Base-by-base conservation (phyloP, 2,329 filamentous ascomycete species). In the Pseudogymnoascus sp. region DNA sequence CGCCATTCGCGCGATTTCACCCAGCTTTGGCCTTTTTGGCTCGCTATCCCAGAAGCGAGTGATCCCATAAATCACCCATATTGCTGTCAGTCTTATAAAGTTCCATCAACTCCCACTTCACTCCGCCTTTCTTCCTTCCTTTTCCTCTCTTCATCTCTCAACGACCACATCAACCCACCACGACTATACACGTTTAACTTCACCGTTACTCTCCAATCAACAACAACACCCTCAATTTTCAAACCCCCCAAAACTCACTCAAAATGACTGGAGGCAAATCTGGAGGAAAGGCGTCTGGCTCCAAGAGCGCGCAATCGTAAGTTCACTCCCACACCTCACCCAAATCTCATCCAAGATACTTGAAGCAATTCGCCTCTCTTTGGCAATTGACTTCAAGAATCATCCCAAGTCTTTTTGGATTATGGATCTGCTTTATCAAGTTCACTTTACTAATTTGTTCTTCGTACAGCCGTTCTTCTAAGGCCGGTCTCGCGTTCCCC, bases 211-310 rank as follows among this genome's bases (percentile, higher is more conserved):
- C 61, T 37, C n/a, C 43, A 59, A 61, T 68, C 65, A 69, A 66
- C 61, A 67, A 64, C 68, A 69, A 61, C 68, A 67, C 65, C 37
- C 61, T 69, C 68, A 68, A 65, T 69, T 64, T 67, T 67, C 68
- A 71, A 71, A 67, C 69, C 68, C 71, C 72, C 71, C 67, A 69
- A 71, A 74, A 68, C 67, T 71, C 71, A 72, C 76, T 85, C 88
- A 97, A 91, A 90, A 99, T 99, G 95, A 96, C 95, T 91, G 93
- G 93, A 87, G 93, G 95, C 81, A 99, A 99, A 84, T 97, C 93
- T 83, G 95, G 95, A 81, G 95, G 95, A 88, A 97, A 97, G 89
- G 93, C 93, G 84, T 93, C 90, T 83, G 92, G 93, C 83, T 89
- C 90, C 84, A 99, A 99, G 91, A 96, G 90, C 85, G 90, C 95